Conservation (phyloP, 257 asterid species). For the Solanum pennellii region DNA sequence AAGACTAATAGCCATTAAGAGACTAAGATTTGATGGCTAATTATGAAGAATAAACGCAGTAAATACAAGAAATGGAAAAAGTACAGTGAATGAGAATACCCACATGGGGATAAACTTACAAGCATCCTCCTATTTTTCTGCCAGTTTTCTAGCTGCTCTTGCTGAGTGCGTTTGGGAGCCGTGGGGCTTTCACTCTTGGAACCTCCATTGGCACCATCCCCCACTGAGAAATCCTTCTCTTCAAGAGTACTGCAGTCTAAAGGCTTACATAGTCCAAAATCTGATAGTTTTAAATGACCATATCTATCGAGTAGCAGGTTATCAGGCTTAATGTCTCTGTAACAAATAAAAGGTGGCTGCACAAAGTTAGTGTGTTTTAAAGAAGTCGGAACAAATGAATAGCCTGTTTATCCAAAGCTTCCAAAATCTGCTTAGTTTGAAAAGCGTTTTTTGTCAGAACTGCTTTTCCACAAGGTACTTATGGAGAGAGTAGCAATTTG, state of each 20-base stretch:
- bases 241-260: constrained; percentile 33
- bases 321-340: constrained; percentile 46
- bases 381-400: background rate
- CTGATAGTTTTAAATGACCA: constrained; percentile 41
- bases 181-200: constrained; percentile 1
- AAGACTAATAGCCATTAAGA: background rate
- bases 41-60: background rate
- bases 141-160: constrained; percentile 21
- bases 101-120: constrained; percentile 7
- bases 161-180: constrained; percentile 21
- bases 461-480: background rate
- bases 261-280: constrained; percentile 48
- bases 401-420: background rate
- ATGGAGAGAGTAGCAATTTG: background rate
- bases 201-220: constrained; percentile 7
- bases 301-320: constrained; percentile 39
- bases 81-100: background rate
- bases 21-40: background rate
- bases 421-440: background rate
- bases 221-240: constrained; percentile 34
- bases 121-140: constrained; percentile 23
- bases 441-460: background rate
- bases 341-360: constrained; percentile 1
- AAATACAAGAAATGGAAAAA: background rate
- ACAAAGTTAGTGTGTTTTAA: background rate